A percentile compares a stretch with the other conserved stretches of the same genome.
phyloP scores from a whole-genome alignment of 2,329 filamentous ascomycete genomes.

The Sordariomycetes sp. region DNA sequence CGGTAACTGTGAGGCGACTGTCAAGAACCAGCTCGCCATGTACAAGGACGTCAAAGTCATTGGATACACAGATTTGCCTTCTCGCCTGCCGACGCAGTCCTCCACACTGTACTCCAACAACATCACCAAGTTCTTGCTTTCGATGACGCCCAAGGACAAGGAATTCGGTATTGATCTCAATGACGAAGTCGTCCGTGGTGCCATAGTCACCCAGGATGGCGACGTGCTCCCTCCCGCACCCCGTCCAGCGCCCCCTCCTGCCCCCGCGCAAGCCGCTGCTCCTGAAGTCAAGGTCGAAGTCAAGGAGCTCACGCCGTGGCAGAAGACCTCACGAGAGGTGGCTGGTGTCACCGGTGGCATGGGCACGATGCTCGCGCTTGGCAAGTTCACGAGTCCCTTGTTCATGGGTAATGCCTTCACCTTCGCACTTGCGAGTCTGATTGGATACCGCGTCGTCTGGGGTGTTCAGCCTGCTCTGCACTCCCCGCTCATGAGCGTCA shows the following conservation, averaged over 20 bases:
- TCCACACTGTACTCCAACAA: conserved; percentile 92
- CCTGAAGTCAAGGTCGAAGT: conserved; percentile 40
- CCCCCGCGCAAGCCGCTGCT: conserved; percentile 30
- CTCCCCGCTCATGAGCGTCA: conserved; percentile 85
- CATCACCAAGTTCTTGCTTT: conserved; percentile 79
- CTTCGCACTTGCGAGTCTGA: conserved; percentile 73
- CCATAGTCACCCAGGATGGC: conserved; percentile 74
- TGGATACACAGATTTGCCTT: conserved; percentile 82
- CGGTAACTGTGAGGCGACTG: conserved; percentile 78
- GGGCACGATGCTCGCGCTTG: conserved; percentile 64
- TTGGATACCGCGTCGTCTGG: conserved; percentile 86
- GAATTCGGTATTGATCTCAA: conserved; percentile 71
- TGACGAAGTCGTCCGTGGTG: conserved; percentile 78
- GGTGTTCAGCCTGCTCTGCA: conserved; percentile 76
- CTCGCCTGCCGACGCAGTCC: conserved; percentile 77
- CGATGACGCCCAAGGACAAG: conserved; percentile 69
- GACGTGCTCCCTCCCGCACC: conserved; percentile 68
- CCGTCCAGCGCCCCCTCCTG: conserved; percentile 50
- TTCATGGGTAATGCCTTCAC: conserved; percentile 88
- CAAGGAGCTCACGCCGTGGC: conserved; percentile 70
- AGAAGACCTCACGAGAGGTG: conserved; percentile 70
- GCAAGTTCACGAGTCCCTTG: conserved; percentile 70
- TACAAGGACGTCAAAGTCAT: conserved; percentile 79
- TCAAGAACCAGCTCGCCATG: conserved; percentile 58
- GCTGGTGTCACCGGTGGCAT: conserved; percentile 67